Percentiles rank a stretch among this genome's conserved stretches.
phyloP scores from a whole-genome alignment of 2,329 filamentous ascomycete species.

The Phaeosphaeria sp. region DNA sequence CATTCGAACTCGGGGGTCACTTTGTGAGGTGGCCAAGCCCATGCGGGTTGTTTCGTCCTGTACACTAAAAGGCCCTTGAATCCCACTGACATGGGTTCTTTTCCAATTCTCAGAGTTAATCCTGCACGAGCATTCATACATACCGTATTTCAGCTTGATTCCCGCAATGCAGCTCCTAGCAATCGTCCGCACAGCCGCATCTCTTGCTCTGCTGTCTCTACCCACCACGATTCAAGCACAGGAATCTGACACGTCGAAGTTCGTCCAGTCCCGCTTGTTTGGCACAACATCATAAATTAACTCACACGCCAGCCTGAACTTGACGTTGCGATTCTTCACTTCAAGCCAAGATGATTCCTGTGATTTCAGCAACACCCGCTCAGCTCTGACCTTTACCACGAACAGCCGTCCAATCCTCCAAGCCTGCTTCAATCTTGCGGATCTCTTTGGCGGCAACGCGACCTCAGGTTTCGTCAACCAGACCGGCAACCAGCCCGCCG shows the following conservation, averaged over 20 bases:
- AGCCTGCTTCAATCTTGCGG: conserved; percentile 8
- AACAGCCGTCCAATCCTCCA: conserved; percentile 1
- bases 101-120: neutral
- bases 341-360: conserved; percentile 4
- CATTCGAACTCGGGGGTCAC: neutral
- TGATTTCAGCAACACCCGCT: neutral
- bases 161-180: neutral
- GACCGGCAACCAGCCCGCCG: neutral
- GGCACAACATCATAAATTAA: neutral
- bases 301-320: neutral
- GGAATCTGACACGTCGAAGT: neutral
- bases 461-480: conserved; percentile 12
- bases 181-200: neutral
- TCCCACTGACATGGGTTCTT: neutral
- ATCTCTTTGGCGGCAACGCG: conserved; percentile 9
- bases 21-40: neutral
- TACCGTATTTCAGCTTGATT: neutral
- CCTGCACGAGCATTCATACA: neutral
- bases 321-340: conserved; percentile 7
- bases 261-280: neutral
- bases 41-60: neutral
- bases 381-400: conserved; percentile 5
- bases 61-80: neutral
- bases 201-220: neutral
- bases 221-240: neutral